phyloP scores from a whole-genome alignment of 2,329 filamentous ascomycete species.

The Colletotrichum karsti region DNA sequence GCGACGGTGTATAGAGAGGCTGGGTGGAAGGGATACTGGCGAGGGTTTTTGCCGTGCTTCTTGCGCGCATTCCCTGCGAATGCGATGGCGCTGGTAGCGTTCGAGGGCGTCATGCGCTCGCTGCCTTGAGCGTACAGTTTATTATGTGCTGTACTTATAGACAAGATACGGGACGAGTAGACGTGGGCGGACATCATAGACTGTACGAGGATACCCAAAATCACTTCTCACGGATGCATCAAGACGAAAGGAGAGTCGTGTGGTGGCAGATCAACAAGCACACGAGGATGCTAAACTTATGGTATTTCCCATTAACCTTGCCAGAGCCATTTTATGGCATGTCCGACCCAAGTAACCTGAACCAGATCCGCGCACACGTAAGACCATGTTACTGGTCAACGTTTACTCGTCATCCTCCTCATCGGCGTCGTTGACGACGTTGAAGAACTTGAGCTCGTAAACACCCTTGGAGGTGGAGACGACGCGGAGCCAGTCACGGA shows the following conservation, averaged over 20 bases:
- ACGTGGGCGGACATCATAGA: slow-evolving; percentile 11
- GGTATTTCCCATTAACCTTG: slow-evolving; percentile 28
- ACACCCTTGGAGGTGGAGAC: slow-evolving; percentile 98
- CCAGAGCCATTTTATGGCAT: slow-evolving; percentile 24
- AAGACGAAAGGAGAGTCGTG: not conserved
- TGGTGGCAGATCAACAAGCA: slow-evolving; percentile 32
- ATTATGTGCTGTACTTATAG: not conserved
- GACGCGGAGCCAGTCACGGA: slow-evolving; percentile 99
- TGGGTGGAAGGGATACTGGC: slow-evolving; percentile 86
- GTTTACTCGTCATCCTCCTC: slow-evolving; percentile 98
- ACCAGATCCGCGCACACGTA: slow-evolving; percentile 21
- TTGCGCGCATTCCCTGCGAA: slow-evolving; percentile 94
- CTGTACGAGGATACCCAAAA: slow-evolving; percentile 21
- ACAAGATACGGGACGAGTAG: not conserved
- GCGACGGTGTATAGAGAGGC: slow-evolving; percentile 77
- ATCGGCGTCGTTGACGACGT: slow-evolving; percentile 97
- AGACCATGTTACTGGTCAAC: not conserved
- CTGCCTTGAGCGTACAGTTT: slow-evolving; percentile 50
- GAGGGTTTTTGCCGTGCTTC: slow-evolving; percentile 94
- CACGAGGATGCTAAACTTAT: slow-evolving; percentile 30
- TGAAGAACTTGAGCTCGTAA: slow-evolving; percentile 99
- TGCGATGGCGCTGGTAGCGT: slow-evolving; percentile 90
- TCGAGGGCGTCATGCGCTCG: slow-evolving; percentile 87
- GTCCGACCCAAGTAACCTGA: slow-evolving; percentile 28
- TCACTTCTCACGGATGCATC: slow-evolving; percentile 9